These are phyloP conservation scores for Phalaenopsis aphrodite DNA, from an alignment of 106 monocot genomes.

Conservation along the genomic window DNA sequence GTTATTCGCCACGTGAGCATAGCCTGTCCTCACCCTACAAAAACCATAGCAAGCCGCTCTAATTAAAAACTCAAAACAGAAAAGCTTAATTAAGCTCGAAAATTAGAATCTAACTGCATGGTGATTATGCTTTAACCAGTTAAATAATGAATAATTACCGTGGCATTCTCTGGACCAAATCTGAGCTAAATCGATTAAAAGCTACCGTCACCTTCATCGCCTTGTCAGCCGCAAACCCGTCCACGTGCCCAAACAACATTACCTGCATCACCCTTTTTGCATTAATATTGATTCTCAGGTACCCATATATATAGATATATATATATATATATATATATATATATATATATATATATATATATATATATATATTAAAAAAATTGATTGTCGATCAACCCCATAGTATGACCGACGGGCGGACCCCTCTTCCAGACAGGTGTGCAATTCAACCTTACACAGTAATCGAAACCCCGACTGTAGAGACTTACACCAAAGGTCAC, in stretches of 20 bases:
- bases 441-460: too few species aligned
- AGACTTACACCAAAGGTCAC: too few species aligned
- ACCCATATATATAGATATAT: neutral
- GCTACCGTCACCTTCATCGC: slow-evolving; percentile 49
- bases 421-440: too few species aligned
- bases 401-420: too few species aligned
- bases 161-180: slow-evolving; percentile 53
- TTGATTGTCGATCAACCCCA: too few species aligned
- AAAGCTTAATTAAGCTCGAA: too few species aligned
- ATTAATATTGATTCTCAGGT: neutral
- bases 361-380: neutral
- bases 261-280: slow-evolving; percentile 21
- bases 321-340: neutral
- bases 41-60: neutral
- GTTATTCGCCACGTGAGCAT: slow-evolving; percentile 53
- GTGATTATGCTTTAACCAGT: neutral
- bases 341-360: too few species aligned
- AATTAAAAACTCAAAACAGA: neutral
- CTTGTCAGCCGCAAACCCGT: slow-evolving; percentile 25
- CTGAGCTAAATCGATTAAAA: slow-evolving; percentile 40
- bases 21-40: slow-evolving; percentile 40
- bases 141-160: slow-evolving; percentile 12
- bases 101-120: neutral
- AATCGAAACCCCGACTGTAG: too few species aligned
- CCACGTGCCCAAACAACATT: slow-evolving; percentile 51